These are phyloP conservation scores for Nakaseomyces delphensis DNA, from an alignment of 1,139 yeast species.

Conservation along the genomic window DNA sequence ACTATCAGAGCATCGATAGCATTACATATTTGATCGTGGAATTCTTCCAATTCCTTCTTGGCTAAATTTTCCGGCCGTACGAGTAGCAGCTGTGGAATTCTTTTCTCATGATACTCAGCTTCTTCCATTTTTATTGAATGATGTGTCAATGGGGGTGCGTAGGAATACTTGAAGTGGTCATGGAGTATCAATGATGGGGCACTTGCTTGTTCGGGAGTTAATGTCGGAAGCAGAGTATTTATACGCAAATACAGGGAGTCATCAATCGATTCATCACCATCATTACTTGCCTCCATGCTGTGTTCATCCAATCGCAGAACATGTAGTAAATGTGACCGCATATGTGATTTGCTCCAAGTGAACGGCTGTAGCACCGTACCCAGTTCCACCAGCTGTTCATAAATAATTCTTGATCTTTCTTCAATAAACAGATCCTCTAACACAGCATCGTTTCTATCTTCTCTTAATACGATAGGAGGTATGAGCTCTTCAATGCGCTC, in stretches of 20 bases:
- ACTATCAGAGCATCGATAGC: conserved; percentile 20
- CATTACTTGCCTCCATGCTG: conserved; percentile 6
- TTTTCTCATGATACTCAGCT: conserved; percentile 12
- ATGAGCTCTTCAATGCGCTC: conserved; percentile 1
- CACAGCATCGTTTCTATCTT: not conserved
- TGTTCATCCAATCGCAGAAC: conserved; percentile 20
- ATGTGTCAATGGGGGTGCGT: conserved; percentile 18
- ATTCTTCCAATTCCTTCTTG: conserved; percentile 12
- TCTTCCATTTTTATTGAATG: conserved; percentile 13
- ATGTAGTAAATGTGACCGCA: conserved; percentile 21
- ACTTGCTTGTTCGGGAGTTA: conserved; percentile 7
- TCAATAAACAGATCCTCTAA: conserved; percentile 19
- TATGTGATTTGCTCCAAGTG: conserved; percentile 24
- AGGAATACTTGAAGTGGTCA: conserved; percentile 16
- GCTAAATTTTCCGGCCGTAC: conserved; percentile 6
- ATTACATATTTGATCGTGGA: conserved; percentile 25
- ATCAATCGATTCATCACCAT: conserved; percentile 13
- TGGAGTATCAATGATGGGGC: conserved; percentile 10
- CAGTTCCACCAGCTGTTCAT: conserved; percentile 25
- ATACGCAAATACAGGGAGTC: conserved; percentile 18
- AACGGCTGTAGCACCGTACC: conserved; percentile 20
- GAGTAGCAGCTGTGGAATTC: conserved; percentile 17
- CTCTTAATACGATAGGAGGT: not conserved
- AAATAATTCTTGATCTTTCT: conserved; percentile 26
- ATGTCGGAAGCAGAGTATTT: conserved; percentile 9